Conservation (phyloP, 2,329 filamentous ascomycete genomes). For the Penicillium sp. region DNA sequence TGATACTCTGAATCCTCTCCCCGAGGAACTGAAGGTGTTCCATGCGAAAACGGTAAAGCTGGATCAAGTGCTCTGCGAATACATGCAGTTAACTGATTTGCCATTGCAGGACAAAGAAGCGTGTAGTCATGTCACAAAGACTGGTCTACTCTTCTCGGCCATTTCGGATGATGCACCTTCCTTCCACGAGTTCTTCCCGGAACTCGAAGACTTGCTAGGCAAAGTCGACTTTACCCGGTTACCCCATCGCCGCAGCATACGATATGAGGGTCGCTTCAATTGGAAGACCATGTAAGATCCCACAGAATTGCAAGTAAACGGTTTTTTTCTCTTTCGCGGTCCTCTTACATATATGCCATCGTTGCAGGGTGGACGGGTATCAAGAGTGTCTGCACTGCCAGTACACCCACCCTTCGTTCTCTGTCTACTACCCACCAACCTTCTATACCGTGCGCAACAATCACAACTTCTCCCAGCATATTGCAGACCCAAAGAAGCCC, state of each 20-base stretch:
- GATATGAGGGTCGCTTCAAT: slow-evolving; percentile 61
- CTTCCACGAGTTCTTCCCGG: slow-evolving; percentile 59
- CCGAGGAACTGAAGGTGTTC: slow-evolving; percentile 47
- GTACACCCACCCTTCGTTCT: slow-evolving; percentile 62
- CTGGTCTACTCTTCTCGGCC: slow-evolving; percentile 58
- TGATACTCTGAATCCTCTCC: slow-evolving; percentile 31
- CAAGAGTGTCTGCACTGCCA: slow-evolving; percentile 64
- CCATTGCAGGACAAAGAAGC: slow-evolving; percentile 32
- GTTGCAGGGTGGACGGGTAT: slow-evolving; percentile 57
- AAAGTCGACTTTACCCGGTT: slow-evolving; percentile 59
- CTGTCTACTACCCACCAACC: slow-evolving; percentile 58
- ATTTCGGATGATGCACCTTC: slow-evolving; percentile 52
- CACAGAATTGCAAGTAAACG: background rate
- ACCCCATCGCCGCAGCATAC: slow-evolving; percentile 56
- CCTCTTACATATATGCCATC: slow-evolving; percentile 1
- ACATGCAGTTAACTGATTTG: background rate
- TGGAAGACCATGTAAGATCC: slow-evolving; percentile 60
- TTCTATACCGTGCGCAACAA: slow-evolving; percentile 60
- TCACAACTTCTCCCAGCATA: slow-evolving; percentile 59
- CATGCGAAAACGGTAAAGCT: slow-evolving; percentile 37
- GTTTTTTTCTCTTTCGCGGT: background rate
- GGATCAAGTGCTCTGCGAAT: background rate
- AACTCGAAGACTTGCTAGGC: slow-evolving; percentile 53
- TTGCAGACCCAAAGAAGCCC: slow-evolving; percentile 57
- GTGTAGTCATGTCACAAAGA: slow-evolving; percentile 51